These are phyloP conservation scores for Brasilioporus rufonigricans DNA, from an alignment of 768 basidiomycete species.

Conservation along the genomic window DNA sequence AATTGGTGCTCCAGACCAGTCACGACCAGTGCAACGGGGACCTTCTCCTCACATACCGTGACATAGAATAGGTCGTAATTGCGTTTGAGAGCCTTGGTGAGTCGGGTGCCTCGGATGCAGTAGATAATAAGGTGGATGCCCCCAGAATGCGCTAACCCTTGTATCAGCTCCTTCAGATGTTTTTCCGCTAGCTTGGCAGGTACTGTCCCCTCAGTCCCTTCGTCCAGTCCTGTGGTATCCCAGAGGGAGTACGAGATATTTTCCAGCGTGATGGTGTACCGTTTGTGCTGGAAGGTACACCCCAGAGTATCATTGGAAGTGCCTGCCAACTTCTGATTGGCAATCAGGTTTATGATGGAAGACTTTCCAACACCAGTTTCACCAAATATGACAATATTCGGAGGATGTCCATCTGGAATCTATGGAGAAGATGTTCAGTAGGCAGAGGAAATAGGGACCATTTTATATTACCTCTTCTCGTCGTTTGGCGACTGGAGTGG, in stretches of 20 bases:
- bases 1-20: constrained; percentile 34
- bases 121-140: constrained; percentile 6
- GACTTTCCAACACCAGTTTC: too few species aligned
- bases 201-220: constrained; percentile 1
- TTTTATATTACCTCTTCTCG: neutral
- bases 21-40: constrained; percentile 36
- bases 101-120: constrained; percentile 1
- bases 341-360: constrained; percentile 11
- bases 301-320: constrained; percentile 3
- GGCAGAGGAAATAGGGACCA: neutral
- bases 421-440: neutral
- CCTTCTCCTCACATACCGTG: constrained; percentile 32
- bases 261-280: neutral
- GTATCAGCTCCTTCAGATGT: neutral
- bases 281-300: constrained; percentile 3
- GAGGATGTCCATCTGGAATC: neutral
- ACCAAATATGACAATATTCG: constrained; percentile 4
- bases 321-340: neutral
- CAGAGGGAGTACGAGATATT: neutral
- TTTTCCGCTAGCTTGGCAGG: constrained; percentile 3
- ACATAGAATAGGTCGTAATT: constrained; percentile 36
- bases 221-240: too few species aligned
- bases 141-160: too few species aligned
- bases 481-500: too few species aligned
- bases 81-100: constrained; percentile 14